A percentile compares a stretch with the other conserved stretches of the same genome.
Conservation (phyloP, 2,329 filamentous ascomycete species). For the Diaporthe sp. region DNA sequence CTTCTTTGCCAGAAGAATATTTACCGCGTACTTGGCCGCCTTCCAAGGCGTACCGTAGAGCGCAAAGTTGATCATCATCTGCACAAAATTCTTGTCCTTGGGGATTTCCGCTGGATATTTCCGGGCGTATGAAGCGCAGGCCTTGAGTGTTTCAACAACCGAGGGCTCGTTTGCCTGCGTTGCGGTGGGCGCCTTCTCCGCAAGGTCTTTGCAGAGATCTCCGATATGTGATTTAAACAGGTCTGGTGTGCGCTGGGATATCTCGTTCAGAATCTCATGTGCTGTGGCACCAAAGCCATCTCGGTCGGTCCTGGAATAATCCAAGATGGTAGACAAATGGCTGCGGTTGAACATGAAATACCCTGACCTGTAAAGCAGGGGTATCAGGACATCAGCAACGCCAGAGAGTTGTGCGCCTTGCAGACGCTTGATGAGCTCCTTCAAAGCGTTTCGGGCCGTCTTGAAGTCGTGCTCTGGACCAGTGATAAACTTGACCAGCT, state of each 20-base stretch:
- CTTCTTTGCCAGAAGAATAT: slow-evolving; percentile 83
- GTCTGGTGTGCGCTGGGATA: slow-evolving; percentile 89
- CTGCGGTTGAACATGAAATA: slow-evolving; percentile 94
- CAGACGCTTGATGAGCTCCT: slow-evolving; percentile 87
- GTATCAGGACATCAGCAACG: slow-evolving; percentile 83
- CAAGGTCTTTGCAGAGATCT: slow-evolving; percentile 88
- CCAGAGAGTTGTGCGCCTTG: slow-evolving; percentile 75
- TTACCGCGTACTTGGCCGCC: slow-evolving; percentile 93
- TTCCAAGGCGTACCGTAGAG: slow-evolving; percentile 84
- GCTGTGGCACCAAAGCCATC: slow-evolving; percentile 83
- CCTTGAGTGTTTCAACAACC: slow-evolving; percentile 92
- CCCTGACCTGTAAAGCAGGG: slow-evolving; percentile 86
- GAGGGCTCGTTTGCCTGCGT: slow-evolving; percentile 77
- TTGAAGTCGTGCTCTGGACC: slow-evolving; percentile 91
- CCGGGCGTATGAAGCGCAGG: slow-evolving; percentile 91
- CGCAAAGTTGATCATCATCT: slow-evolving; percentile 86
- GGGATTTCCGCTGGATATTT: slow-evolving; percentile 89
- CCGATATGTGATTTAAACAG: slow-evolving; percentile 94
- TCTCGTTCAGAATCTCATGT: slow-evolving; percentile 91
- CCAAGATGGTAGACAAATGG: slow-evolving; percentile 91
- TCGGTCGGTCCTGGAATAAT: slow-evolving; percentile 87
- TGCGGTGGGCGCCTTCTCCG: slow-evolving; percentile 82
- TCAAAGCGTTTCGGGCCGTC: slow-evolving; percentile 90
- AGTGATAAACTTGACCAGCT: slow-evolving; percentile 88
- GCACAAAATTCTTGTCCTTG: slow-evolving; percentile 82